These are phyloP conservation scores for Funneliformis geosporum DNA, from an alignment of 192 early-diverging fungal genomes.

Conservation along the genomic window DNA sequence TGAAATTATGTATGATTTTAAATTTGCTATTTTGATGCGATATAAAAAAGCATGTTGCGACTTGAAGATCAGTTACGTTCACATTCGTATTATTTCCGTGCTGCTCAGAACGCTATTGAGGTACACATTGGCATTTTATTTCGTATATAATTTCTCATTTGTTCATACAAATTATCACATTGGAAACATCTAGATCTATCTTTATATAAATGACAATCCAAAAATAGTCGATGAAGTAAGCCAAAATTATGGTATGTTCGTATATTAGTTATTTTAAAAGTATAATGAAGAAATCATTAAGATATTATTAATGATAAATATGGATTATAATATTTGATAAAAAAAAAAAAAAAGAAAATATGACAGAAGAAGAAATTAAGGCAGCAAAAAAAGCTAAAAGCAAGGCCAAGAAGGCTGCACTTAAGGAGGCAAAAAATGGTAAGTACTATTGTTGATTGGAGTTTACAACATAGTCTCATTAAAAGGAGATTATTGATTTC, in stretches of 20 bases:
- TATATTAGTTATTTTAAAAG: background rate
- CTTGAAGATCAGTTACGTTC: conserved; percentile 74
- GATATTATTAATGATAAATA: background rate
- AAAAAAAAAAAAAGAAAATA: conserved; percentile 56
- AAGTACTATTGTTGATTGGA: background rate
- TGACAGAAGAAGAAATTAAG: conserved; percentile 75
- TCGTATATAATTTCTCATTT: background rate
- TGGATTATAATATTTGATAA: background rate
- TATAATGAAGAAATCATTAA: background rate
- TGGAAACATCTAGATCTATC: conserved; percentile 47
- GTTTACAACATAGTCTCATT: background rate
- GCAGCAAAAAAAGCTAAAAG: conserved; percentile 79
- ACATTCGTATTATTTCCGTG: conserved; percentile 71
- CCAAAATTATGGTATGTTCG: conserved; percentile 28
- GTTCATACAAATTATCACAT: conserved; percentile 30
- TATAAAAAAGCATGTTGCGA: conserved; percentile 57
- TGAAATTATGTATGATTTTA: background rate
- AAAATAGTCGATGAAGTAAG: conserved; percentile 49
- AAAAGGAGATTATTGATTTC: background rate
- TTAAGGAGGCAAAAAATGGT: conserved; percentile 62
- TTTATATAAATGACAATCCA: conserved; percentile 58
- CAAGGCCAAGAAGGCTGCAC: conserved; percentile 75
- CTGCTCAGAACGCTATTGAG: conserved; percentile 74
- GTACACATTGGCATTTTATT: conserved; percentile 51
- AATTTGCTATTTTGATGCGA: background rate